A percentile compares a stretch with the other conserved stretches of the same genome.
phyloP scores from a whole-genome alignment of 2,329 filamentous ascomycete genomes.

The Gaeumannomyces tritici region DNA sequence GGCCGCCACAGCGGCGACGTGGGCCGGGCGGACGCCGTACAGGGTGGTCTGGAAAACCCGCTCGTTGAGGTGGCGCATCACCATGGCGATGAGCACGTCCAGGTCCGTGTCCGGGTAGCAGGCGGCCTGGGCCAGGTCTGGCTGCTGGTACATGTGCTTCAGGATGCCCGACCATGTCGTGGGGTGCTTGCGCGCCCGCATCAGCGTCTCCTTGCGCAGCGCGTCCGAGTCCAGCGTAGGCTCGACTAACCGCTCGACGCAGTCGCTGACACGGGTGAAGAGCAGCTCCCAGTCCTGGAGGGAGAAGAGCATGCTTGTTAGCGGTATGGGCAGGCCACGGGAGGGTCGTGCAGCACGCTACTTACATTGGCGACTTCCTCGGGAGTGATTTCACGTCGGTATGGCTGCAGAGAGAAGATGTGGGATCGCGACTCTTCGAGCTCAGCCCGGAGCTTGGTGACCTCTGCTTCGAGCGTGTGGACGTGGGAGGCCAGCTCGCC shows the following conservation, averaged over 20 bases:
- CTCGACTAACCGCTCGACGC: constrained; percentile 24
- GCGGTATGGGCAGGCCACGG: background rate
- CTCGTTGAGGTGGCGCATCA: constrained; percentile 24
- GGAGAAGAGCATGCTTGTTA: background rate
- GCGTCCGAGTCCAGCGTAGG: constrained; percentile 18
- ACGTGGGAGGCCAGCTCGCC: background rate
- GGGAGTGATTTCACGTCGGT: constrained; percentile 24
- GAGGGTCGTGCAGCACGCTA: background rate
- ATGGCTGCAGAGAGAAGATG: constrained; percentile 30
- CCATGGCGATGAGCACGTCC: constrained; percentile 23
- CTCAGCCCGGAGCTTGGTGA: constrained; percentile 18
- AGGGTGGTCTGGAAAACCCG: constrained; percentile 24
- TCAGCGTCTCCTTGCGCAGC: constrained; percentile 12
- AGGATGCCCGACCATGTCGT: constrained; percentile 17
- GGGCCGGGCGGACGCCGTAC: constrained; percentile 14
- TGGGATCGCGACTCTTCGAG: constrained; percentile 26
- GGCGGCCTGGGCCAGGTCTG: constrained; percentile 21
- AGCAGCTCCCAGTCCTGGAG: constrained; percentile 25
- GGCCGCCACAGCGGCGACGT: constrained; percentile 19
- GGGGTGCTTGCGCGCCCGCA: constrained; percentile 12
- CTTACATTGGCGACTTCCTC: constrained; percentile 25
- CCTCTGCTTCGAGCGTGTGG: constrained; percentile 9
- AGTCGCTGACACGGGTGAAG: constrained; percentile 22
- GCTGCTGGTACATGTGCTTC: constrained; percentile 16
- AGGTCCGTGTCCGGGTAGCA: constrained; percentile 26